Evolutionary conservation across 208 protist species (phyloP).

Genomic region (Phytomonas serpens): DNA sequence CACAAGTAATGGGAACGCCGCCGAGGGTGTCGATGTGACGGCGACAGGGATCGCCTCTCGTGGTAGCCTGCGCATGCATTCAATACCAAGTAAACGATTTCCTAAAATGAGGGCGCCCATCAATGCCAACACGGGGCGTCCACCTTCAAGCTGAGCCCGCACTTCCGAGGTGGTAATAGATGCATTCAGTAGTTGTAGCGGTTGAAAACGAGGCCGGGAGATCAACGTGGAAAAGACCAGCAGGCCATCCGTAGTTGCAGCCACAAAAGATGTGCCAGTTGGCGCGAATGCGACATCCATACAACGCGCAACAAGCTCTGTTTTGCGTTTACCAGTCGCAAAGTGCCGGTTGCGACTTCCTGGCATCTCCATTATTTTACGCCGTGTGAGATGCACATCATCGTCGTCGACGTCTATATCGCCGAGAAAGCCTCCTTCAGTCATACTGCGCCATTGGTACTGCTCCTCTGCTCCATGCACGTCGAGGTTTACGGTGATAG

Average conservation of each 20-base stretch:
- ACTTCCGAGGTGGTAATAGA: slow-evolving; percentile 58
- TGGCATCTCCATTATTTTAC: slow-evolving; percentile 84
- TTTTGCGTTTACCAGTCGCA: slow-evolving; percentile 87
- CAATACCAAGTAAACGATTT: slow-evolving; percentile 59
- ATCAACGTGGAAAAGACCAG: slow-evolving; percentile 80
- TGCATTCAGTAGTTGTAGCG: slow-evolving; percentile 53
- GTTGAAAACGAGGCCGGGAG: slow-evolving; percentile 68
- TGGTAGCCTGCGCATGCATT: slow-evolving; percentile 75
- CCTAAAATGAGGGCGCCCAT: slow-evolving; percentile 76
- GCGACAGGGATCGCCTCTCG: slow-evolving; percentile 71
- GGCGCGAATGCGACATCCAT: slow-evolving; percentile 72
- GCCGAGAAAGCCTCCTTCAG: slow-evolving; percentile 72
- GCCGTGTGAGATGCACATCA: slow-evolving; percentile 69
- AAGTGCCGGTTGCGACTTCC: slow-evolving; percentile 83
- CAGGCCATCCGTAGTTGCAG: slow-evolving; percentile 84
- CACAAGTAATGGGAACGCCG: slow-evolving; percentile 55
- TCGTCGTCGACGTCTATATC: slow-evolving; percentile 83
- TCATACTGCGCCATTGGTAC: slow-evolving; percentile 80
- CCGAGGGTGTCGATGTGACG: slow-evolving; percentile 58
- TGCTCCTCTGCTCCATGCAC: slow-evolving; percentile 85
- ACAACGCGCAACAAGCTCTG: slow-evolving; percentile 67
- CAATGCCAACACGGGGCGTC: slow-evolving; percentile 61
- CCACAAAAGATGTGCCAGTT: slow-evolving; percentile 83
- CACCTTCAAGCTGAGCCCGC: slow-evolving; percentile 42
- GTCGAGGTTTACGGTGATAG: slow-evolving; percentile 84